Evolutionary conservation across 345 rosid genomes (phyloP).

Genomic region (Mercurialis annua): DNA sequence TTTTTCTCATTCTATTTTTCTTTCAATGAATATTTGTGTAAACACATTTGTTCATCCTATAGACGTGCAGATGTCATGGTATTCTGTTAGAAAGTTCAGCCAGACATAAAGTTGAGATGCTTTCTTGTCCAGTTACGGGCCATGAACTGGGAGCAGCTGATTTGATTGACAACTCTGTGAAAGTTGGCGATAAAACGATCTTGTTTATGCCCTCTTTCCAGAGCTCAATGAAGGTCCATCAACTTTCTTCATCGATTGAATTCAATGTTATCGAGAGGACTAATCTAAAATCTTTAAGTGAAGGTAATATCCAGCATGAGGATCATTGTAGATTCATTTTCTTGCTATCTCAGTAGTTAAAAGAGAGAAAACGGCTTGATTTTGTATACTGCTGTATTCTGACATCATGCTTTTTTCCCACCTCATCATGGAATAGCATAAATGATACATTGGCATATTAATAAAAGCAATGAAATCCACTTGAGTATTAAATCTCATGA

Average conservation of each 20-base stretch:
- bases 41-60: constrained; percentile 16
- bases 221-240: constrained; percentile 39
- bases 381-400: background rate
- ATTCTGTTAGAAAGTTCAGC: constrained; percentile 31
- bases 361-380: background rate
- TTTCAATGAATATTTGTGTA: background rate
- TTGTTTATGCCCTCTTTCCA: constrained; percentile 57
- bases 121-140: constrained; percentile 53
- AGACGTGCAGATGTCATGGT: constrained; percentile 87
- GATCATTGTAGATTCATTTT: constrained; percentile 16
- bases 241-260: constrained; percentile 47
- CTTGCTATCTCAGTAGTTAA: constrained; percentile 1
- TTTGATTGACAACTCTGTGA: constrained; percentile 55
- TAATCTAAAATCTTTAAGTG: constrained; percentile 61
- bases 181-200: constrained; percentile 59
- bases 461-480: background rate
- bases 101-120: constrained; percentile 30
- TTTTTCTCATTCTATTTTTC: background rate
- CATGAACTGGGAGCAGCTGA: constrained; percentile 41
- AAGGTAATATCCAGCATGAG: constrained; percentile 45
- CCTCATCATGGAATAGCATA: background rate
- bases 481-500: background rate
- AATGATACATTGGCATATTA: background rate
- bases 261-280: constrained; percentile 68
- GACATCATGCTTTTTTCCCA: background rate